A percentile compares a stretch with the other conserved stretches of the same genome.
These are phyloP conservation scores for Leccinum sublutescens DNA, from an alignment of 768 basidiomycete species.

Conservation along the genomic window DNA sequence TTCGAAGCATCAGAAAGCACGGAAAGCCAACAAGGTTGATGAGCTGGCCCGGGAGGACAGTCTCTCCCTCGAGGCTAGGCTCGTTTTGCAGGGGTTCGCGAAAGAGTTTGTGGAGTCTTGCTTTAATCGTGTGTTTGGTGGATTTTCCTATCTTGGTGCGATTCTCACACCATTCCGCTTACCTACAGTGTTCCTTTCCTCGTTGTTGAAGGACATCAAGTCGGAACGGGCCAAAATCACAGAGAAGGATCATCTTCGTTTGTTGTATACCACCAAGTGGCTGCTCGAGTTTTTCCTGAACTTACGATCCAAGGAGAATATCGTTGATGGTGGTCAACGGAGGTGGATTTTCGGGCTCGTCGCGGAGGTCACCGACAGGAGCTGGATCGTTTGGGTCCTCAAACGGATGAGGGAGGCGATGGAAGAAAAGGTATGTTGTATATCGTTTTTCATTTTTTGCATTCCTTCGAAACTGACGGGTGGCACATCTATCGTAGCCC, in stretches of 20 bases:
- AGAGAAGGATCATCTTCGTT: slow-evolving; percentile 91
- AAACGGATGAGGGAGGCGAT: slow-evolving; percentile 84
- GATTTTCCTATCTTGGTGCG: slow-evolving; percentile 7
- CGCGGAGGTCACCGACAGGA: slow-evolving; percentile 81
- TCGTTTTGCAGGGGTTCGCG: slow-evolving; percentile 66
- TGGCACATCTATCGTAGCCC: slow-evolving; percentile 51
- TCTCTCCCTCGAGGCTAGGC: slow-evolving; percentile 61
- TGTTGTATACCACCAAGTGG: slow-evolving; percentile 87
- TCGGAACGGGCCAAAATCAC: slow-evolving; percentile 89
- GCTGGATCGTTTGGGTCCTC: slow-evolving; percentile 89
- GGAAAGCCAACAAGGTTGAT: slow-evolving; percentile 61
- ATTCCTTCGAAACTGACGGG: slow-evolving; percentile 5
- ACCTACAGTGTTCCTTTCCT: slow-evolving; percentile 76
- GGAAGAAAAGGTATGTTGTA: slow-evolving; percentile 76
- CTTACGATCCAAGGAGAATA: slow-evolving; percentile 39
- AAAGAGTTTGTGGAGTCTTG: slow-evolving; percentile 74
- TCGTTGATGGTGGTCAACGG: slow-evolving; percentile 21
- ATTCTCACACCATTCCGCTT: slow-evolving; percentile 17
- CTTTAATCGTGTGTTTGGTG: slow-evolving; percentile 74
- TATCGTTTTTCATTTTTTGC: slow-evolving; percentile 5
- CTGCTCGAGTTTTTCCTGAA: slow-evolving; percentile 87
- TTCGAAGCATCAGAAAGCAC: slow-evolving; percentile 56
- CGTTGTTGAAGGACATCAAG: slow-evolving; percentile 88
- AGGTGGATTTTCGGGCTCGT: slow-evolving; percentile 72
- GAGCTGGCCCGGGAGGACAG: slow-evolving; percentile 69